Evolutionary conservation across 2,329 filamentous ascomycete genomes (phyloP).

Genomic region (Neofusicoccum sp.): DNA sequence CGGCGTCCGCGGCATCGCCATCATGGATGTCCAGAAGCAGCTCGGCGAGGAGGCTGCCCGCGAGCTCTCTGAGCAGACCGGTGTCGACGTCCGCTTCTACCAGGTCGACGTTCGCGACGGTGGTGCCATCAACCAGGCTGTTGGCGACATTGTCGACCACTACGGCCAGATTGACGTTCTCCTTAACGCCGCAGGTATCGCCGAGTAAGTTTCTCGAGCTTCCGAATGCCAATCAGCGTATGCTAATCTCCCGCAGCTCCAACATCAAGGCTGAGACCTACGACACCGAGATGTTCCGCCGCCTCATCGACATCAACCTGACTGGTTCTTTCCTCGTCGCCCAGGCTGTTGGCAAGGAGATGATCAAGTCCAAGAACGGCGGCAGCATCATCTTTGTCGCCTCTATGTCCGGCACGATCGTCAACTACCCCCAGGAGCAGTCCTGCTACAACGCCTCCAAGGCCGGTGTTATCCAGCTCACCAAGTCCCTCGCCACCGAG

Average conservation of each 20-base stretch:
- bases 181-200: conserved; percentile 80
- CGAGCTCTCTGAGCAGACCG: conserved; percentile 72
- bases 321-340: conserved; percentile 78
- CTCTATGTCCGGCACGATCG: conserved; percentile 57
- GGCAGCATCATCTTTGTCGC: conserved; percentile 76
- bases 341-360: conserved; percentile 55
- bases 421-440: conserved; percentile 69
- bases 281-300: conserved; percentile 74
- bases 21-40: conserved; percentile 77
- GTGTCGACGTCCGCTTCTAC: conserved; percentile 74
- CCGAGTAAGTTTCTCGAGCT: conserved; percentile 56
- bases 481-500: conserved; percentile 79
- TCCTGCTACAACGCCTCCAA: conserved; percentile 83
- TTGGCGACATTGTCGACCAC: conserved; percentile 65
- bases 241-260: conserved; percentile 51
- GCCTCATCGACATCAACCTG: conserved; percentile 80
- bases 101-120: conserved; percentile 77
- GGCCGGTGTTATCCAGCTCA: conserved; percentile 76
- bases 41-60: conserved; percentile 70
- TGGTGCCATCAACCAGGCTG: conserved; percentile 68
- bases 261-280: conserved; percentile 83
- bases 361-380: conserved; percentile 72
- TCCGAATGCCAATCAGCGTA: conserved; percentile 14
- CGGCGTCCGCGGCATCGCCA: conserved; percentile 71
- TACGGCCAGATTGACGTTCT: conserved; percentile 73